Base-by-base conservation (phyloP, 2,329 filamentous ascomycete species). In the Fusarium decemcellulare region DNA sequence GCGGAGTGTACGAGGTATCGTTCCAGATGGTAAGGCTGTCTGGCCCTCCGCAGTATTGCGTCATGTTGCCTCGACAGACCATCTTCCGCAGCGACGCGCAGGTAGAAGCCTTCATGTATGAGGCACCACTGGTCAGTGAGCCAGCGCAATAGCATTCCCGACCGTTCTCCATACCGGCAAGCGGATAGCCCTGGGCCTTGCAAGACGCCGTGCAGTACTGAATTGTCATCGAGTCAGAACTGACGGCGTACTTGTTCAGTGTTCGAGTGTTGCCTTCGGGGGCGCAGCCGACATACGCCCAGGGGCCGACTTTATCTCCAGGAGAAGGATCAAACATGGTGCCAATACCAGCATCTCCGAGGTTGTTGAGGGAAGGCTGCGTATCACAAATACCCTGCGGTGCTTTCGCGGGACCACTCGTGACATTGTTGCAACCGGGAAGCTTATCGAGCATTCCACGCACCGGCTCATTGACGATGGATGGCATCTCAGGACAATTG, bases 1-100 rank as follows among this genome's bases (percentile, higher is more conserved):
- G 71, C 0, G 71, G 61, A 14, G 36, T 59, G n/a, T 66, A 73
- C 18, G 71, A 70, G 2, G 71, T 73, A 9, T 73, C 71, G 4
- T 66, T 73, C 71, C 71, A 73, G 14, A 73, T 29, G 2, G 71
- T 72, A 6, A 73, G 63, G 3, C 67, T 18, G 14, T 51, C 56
- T 0, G 71, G 71, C 11, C 68, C 71, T 51, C 71, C 71, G 18
- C 71, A 73, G 12, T 64, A 73, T 14, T 73, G 68, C n/a, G 68
- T 70, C 61, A 57, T 58, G 9, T 73, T 73, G 9, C 71, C 71
- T 2, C 32, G 47, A 18, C 71, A 73, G 11, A 50, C 27, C 71
- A 73, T 73, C 46, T 73, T 73, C 10, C 55, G 56, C 10, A 59
- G 30, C 8, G 68, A 57, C 9, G 61, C 34, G 16, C 71, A 73